Conservation (phyloP, 2,329 filamentous ascomycete species). For the Cladosporium sp. region DNA sequence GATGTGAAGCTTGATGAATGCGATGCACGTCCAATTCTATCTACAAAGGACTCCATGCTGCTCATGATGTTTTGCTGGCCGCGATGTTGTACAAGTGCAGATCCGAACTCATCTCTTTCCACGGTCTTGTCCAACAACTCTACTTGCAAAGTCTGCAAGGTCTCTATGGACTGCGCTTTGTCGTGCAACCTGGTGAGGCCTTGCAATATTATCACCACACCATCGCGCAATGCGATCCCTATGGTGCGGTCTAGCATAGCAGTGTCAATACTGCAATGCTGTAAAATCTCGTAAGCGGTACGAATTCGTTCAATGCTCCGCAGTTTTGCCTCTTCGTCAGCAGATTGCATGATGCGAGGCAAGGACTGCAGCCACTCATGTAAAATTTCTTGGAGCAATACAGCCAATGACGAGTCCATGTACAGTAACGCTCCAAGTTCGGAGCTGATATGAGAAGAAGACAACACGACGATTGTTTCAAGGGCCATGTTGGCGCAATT, state of each 20-base stretch:
- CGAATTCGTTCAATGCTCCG: conserved; percentile 74
- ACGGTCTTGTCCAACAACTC: conserved; percentile 8
- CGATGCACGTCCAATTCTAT: conserved; percentile 30
- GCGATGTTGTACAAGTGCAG: conserved; percentile 31
- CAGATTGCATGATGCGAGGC: conserved; percentile 77
- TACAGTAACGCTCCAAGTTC: conserved; percentile 61
- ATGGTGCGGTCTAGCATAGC: conserved; percentile 67
- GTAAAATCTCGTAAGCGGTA: conserved; percentile 67
- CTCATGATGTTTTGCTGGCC: conserved; percentile 31
- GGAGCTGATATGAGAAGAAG: conserved; percentile 47
- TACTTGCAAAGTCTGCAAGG: conserved; percentile 28
- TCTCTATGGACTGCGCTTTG: conserved; percentile 17
- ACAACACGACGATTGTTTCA: conserved; percentile 76
- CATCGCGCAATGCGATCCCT: conserved; percentile 70
- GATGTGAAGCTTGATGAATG: conserved; percentile 50
- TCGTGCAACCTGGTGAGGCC: conserved; percentile 20
- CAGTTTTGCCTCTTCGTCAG: conserved; percentile 76
- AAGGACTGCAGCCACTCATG: conserved; percentile 81
- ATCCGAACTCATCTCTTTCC: conserved; percentile 24
- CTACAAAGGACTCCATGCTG: conserved; percentile 36
- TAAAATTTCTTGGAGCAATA: conserved; percentile 67
- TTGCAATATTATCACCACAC: conserved; percentile 57
- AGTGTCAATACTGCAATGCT: conserved; percentile 63
- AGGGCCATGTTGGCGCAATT: conserved; percentile 71
- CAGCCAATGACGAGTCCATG: conserved; percentile 62